Conservation (phyloP, 441 rosid genomes). For the Mallotus japonicus region DNA sequence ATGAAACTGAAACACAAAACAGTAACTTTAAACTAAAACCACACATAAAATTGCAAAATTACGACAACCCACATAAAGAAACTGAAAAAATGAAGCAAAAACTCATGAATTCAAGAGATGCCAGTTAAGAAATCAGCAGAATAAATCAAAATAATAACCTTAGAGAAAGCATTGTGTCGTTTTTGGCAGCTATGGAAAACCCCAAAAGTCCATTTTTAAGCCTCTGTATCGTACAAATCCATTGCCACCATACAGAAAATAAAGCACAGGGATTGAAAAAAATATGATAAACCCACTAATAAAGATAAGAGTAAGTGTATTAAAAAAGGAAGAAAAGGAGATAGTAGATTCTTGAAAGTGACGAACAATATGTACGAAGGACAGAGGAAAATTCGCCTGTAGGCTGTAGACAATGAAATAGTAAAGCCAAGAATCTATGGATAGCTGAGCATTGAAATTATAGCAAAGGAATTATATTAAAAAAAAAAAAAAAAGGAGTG, state of each 20-base stretch:
- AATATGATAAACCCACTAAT: background rate
- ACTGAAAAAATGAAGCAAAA: constrained; percentile 3
- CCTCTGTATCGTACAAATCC: constrained; percentile 21
- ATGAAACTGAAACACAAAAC: constrained; percentile 18
- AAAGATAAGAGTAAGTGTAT: no score
- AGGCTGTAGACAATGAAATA: constrained; percentile 2
- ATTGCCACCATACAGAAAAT: background rate
- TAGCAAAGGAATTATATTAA: background rate
- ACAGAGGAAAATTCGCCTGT: constrained; percentile 13
- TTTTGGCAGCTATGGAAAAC: constrained; percentile 26
- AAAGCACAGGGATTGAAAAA: background rate
- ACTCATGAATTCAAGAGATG: constrained; percentile 6
- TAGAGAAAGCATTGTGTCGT: constrained; percentile 43
- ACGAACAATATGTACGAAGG: no score
- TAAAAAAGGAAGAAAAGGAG: background rate
- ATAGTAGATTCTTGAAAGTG: background rate
- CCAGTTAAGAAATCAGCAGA: constrained; percentile 5
- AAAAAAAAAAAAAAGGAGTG: background rate
- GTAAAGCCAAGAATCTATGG: background rate
- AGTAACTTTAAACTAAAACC: background rate
- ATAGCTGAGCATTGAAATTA: background rate
- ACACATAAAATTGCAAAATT: constrained; percentile 6
- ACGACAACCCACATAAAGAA: constrained; percentile 16
- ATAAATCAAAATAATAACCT: constrained; percentile 36
- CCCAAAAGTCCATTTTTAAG: constrained; percentile 32